Evolutionary conservation across 768 basidiomycete species (phyloP).

Genomic region (Clavaria fumosa): DNA sequence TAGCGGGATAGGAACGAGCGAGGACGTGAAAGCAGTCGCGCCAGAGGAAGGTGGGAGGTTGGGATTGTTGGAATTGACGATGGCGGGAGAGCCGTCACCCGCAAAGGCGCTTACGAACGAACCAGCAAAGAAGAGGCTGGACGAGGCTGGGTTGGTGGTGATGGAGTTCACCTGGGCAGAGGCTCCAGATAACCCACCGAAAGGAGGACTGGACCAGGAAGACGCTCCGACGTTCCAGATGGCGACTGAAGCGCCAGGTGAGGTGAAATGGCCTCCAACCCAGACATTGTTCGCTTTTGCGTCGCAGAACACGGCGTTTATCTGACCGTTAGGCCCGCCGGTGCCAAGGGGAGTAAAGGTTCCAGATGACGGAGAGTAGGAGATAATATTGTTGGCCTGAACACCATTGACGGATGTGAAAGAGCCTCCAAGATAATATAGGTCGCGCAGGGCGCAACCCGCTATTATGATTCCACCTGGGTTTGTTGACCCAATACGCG

Average conservation of each 20-base stretch:
- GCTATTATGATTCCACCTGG: slow-evolving; percentile 62
- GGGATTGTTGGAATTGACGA: slow-evolving; percentile 65
- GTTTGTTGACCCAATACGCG: slow-evolving; percentile 63
- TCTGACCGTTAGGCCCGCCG: slow-evolving; percentile 56
- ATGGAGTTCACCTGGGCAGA: slow-evolving; percentile 62
- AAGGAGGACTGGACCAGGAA: slow-evolving; percentile 67
- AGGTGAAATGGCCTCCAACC: slow-evolving; percentile 65
- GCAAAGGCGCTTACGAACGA: slow-evolving; percentile 68
- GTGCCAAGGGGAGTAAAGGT: slow-evolving; percentile 48
- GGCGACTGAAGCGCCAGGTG: slow-evolving; percentile 52
- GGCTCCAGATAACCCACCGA: slow-evolving; percentile 65
- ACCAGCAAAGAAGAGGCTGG: slow-evolving; percentile 76
- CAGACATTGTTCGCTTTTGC: slow-evolving; percentile 45
- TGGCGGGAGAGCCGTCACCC: slow-evolving; percentile 27
- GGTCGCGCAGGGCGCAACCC: slow-evolving; percentile 52
- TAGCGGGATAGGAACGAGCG: slow-evolving; percentile 70
- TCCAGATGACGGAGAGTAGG: slow-evolving; percentile 47
- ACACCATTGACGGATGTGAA: slow-evolving; percentile 59
- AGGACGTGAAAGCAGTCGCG: slow-evolving; percentile 78
- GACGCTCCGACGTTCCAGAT: slow-evolving; percentile 47
- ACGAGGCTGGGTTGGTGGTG: slow-evolving; percentile 49
- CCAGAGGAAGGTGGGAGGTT: slow-evolving; percentile 72
- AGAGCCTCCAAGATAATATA: slow-evolving; percentile 69
- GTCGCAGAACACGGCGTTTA: slow-evolving; percentile 74
- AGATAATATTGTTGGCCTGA: slow-evolving; percentile 55